Evolutionary conservation across 2,329 filamentous ascomycete genomes (phyloP), one percentile per base, ranked within the genome.

Genomic region (Polychaeton citri): DNA sequence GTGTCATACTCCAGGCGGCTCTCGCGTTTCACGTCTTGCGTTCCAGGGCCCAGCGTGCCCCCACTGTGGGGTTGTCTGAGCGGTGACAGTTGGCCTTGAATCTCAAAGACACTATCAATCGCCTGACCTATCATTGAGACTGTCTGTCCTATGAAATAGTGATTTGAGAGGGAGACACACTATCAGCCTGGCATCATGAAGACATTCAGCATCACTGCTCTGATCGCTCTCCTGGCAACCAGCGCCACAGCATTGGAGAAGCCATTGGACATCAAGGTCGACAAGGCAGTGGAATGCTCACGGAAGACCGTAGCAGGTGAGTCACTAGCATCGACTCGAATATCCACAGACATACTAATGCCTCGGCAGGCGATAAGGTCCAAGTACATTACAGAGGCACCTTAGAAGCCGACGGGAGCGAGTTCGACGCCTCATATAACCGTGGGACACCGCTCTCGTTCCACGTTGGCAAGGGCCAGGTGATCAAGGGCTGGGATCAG

Each of bases 401-500:
- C 2, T 73, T 95, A 20, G 71, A 76, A 43, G 64, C 66, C 26
- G 74, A 76, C 44, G 88, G 86, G 55, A 60, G 53, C 47, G 62
- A 65, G 38, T 63, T 63, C 49, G 60, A 64, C 46, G 58, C 61
- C 38, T 62, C 57, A 58, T 93, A 93, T 65, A 79, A 92, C 54
- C 78, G 88, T 39, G 76, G 77, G 37, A 60, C 66, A 41, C 90
- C 90, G 4, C 72, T 98, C 52, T 66, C 59, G 49, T 96, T 98
- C 65, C 74, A 69, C 44, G 68, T 98, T 31, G 90, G 88, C 38
- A 66, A 69, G 37, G 87, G 88, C 32, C 76, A 82, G 59, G 90
- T 96, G 40, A 98, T 98, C 63, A 86, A 90, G 68, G 88, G 88
- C 53, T 95, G 87, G 87, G 88, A 96, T 52, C 67, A 93, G 55